Conservation (phyloP, 345 rosid genomes). For the Eucalyptus pauciflora region DNA sequence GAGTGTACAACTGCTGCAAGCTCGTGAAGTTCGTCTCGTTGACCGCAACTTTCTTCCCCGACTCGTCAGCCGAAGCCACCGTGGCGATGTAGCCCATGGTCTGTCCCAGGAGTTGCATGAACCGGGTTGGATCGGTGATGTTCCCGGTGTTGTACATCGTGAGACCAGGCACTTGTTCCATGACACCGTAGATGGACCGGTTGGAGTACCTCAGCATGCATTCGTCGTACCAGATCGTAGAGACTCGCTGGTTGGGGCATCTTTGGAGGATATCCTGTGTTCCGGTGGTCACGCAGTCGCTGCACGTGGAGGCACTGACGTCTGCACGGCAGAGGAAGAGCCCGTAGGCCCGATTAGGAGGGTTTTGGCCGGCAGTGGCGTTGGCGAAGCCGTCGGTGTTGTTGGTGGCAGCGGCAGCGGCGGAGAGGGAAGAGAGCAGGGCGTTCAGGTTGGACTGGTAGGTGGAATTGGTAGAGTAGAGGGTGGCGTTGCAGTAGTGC, state of each 20-base stretch:
- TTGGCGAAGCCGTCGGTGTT: not conserved
- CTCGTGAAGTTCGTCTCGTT: too few relatives aligned
- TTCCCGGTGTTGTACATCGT: too few relatives aligned
- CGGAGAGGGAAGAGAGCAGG: slow-evolving; percentile 1
- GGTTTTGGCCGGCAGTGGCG: not conserved
- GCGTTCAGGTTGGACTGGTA: not conserved
- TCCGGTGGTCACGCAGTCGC: not conserved
- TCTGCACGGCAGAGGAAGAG: slow-evolving; percentile 17
- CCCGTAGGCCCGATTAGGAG: not conserved
- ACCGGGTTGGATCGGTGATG: too few relatives aligned
- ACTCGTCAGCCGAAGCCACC: too few relatives aligned
- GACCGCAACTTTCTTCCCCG: too few relatives aligned
- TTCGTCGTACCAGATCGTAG: too few relatives aligned
- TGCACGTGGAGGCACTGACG: not conserved
- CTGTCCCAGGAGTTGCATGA: too few relatives aligned
- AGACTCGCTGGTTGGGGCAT: slow-evolving; percentile 5
- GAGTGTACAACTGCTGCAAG: too few relatives aligned
- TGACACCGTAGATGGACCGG: too few relatives aligned
- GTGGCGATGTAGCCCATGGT: too few relatives aligned
- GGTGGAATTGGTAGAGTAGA: not conserved
- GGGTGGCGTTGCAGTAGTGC: not conserved
- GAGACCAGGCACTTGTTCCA: too few relatives aligned
- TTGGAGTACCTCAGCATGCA: too few relatives aligned
- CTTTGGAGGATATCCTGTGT: not conserved
- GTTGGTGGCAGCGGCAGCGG: not conserved